Conservation (phyloP, 306 rosid genomes). For the Notholithocarpus densiflorus region DNA sequence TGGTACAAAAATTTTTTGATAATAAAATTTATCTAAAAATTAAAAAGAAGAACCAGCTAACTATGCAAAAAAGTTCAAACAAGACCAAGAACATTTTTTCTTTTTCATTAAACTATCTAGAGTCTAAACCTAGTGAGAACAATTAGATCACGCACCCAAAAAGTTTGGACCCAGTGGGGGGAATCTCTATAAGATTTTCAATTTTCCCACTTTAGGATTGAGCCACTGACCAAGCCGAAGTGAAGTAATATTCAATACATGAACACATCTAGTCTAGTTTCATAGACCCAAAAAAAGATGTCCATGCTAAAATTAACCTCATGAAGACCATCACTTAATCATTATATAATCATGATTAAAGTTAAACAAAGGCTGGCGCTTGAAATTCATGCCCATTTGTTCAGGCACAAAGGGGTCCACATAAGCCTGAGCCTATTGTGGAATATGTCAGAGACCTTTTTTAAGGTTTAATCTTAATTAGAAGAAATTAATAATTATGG, state of each 20-base stretch:
- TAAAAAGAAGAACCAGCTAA: too few species aligned
- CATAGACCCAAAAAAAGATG: background rate
- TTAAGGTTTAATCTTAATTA: background rate
- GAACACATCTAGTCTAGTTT: background rate
- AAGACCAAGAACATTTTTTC: too few species aligned
- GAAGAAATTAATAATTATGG: background rate
- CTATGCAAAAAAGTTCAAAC: too few species aligned
- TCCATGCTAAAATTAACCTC: background rate
- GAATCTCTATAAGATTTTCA: background rate
- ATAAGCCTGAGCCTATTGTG: background rate
- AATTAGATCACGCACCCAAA: background rate
- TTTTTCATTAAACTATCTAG: too few species aligned
- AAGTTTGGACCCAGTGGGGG: background rate
- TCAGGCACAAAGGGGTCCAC: background rate
- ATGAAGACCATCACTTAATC: background rate
- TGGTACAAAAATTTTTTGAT: too few species aligned
- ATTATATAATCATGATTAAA: constrained; percentile 23
- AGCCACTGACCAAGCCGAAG: background rate
- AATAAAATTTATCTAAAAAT: too few species aligned
- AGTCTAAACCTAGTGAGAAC: background rate
- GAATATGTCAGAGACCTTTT: background rate
- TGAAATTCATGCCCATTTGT: constrained; percentile 2
- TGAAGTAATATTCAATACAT: background rate
- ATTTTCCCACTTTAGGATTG: background rate
- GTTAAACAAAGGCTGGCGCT: constrained; percentile 10